Evolutionary conservation across 164 flowering plant genomes (phyloP), one percentile per base, ranked within the genome.

Genomic region (Kalanchoe fedtschenkoi): DNA sequence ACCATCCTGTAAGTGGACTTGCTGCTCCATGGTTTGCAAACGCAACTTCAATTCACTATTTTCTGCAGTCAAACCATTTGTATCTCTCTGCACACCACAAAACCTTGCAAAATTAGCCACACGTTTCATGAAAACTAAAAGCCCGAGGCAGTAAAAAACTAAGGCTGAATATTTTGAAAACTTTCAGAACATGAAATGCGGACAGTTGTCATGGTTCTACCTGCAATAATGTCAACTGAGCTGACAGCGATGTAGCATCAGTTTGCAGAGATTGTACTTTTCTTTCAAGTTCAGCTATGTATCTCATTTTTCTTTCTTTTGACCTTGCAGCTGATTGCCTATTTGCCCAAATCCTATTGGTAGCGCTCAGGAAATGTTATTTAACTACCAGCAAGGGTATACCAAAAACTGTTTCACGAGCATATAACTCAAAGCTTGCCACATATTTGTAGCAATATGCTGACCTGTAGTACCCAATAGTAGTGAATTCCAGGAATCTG

Each of bases 271-370:
- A 79, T 76, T 89, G 96, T 26, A 92, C 90, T 76, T 92, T 92
- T 70, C 90, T 71, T 72, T 92, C 98, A 65, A 92, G 96, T 75
- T 92, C 96, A 62, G 93, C 83, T 65, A 92, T 92, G 70, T 92
- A 92, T 33, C 97, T 81, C 97, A 93, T 88, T 73, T 93, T 93
- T 72, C 98, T 86, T 70, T 92, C 98, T 70, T 92, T 92, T 32
- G 98, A 92, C 74, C 98, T 84, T 19, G 98, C 96, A 65, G 98
- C 98, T 32, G 98, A 92, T 70, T 92, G 98, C 78, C 98, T 77
- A 66, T 92, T 92, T 51, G 98, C 98, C 98, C 97, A 93, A 51
- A 93, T 85, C 78, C 98, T 93, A 70, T 69, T 42, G 47, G 70
- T 38, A 34, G 58, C 35, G 69, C 22, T 21, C 57, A 63, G 10